These are phyloP conservation scores for Candida incommunis DNA, from an alignment of 805 yeast genomes.

Conservation along the genomic window DNA sequence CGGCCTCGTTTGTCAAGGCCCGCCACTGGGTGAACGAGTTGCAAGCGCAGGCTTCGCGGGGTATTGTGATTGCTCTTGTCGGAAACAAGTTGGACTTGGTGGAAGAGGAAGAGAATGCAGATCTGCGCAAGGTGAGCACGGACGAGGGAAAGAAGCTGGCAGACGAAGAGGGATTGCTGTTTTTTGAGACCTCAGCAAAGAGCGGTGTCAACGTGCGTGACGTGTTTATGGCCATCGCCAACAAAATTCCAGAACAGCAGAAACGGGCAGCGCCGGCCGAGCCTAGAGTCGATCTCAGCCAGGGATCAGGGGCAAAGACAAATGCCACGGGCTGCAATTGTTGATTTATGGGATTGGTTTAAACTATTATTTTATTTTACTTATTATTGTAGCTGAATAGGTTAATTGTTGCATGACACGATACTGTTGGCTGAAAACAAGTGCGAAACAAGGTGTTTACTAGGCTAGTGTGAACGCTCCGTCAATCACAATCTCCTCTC, in stretches of 20 bases:
- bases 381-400: constrained; percentile 2
- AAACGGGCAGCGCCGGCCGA: constrained; percentile 13
- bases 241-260: constrained; percentile 52
- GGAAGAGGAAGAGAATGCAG: constrained; percentile 24
- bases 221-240: constrained; percentile 81
- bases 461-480: constrained; percentile 49
- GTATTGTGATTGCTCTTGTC: constrained; percentile 81
- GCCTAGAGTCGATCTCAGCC: constrained; percentile 7
- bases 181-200: constrained; percentile 92
- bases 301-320: not conserved
- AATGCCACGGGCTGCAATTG: constrained; percentile 8
- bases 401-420: not conserved
- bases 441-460: no score
- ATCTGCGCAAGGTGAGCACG: constrained; percentile 54
- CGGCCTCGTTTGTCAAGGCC: constrained; percentile 88
- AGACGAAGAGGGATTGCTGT: constrained; percentile 77
- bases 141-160: constrained; percentile 84
- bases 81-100: constrained; percentile 85
- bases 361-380: not conserved
- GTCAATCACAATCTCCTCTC: constrained; percentile 51
- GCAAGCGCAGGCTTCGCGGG: constrained; percentile 89
- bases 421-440: no score
- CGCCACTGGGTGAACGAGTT: constrained; percentile 97
- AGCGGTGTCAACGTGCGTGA: constrained; percentile 80
- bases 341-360: not conserved